Evolutionary conservation across 805 yeast species (phyloP).

Genomic region (Zygoascus tannicola): DNA sequence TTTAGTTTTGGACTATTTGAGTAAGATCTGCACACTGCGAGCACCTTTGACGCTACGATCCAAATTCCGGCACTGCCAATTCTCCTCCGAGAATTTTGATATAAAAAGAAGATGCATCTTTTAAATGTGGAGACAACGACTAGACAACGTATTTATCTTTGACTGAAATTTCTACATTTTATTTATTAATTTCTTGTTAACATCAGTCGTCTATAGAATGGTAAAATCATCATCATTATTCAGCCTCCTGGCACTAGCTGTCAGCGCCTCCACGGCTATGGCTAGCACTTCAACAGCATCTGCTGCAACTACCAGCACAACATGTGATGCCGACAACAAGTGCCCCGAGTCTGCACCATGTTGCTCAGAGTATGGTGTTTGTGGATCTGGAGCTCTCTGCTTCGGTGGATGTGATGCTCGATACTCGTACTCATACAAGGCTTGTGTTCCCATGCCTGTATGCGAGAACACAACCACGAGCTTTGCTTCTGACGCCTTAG

Average conservation of each 20-base stretch:
- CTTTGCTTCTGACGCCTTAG: conserved; percentile 21
- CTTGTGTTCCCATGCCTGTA: conserved; percentile 83
- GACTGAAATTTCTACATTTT: too few species aligned
- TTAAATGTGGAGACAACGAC: too few species aligned
- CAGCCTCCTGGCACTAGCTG: conserved; percentile 7
- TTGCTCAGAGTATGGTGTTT: conserved; percentile 70
- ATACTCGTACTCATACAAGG: conserved; percentile 49
- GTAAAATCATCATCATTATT: conserved; percentile 5
- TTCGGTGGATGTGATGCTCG: conserved; percentile 82
- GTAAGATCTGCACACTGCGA: too few species aligned
- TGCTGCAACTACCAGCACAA: conserved; percentile 20
- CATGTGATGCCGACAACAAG: conserved; percentile 43
- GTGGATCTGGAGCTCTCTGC: conserved; percentile 73
- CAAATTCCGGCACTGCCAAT: too few species aligned
- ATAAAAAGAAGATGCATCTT: too few species aligned
- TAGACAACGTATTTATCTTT: too few species aligned
- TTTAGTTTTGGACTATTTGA: too few species aligned
- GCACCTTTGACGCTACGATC: too few species aligned
- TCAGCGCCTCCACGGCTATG: conserved; percentile 19
- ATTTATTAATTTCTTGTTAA: neutral
- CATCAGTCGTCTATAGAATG: conserved; percentile 1
- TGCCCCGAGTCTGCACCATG: conserved; percentile 84
- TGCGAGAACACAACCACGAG: conserved; percentile 38
- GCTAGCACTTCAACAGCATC: conserved; percentile 16
- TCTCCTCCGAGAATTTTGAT: too few species aligned